These are phyloP conservation scores for Forsythia suspensa DNA, from an alignment of 257 asterid genomes.

Conservation along the genomic window DNA sequence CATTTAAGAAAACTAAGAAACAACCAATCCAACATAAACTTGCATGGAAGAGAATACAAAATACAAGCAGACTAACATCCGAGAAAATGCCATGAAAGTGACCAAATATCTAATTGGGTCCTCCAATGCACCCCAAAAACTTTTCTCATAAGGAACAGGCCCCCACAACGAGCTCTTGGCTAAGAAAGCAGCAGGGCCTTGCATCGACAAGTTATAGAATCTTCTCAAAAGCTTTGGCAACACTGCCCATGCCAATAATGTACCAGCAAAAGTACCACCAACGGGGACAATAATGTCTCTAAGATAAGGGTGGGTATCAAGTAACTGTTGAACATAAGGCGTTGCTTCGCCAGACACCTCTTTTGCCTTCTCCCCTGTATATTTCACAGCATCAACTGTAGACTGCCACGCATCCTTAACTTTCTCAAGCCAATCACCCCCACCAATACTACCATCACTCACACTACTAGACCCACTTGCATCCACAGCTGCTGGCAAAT, in stretches of 20 bases:
- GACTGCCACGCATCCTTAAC: constrained; percentile 62
- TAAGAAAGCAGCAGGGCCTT: constrained; percentile 71
- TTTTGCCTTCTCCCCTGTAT: constrained; percentile 60
- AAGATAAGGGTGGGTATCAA: constrained; percentile 76
- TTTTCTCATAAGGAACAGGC: constrained; percentile 79
- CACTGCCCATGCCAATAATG: constrained; percentile 76
- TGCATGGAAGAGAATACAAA: constrained; percentile 1
- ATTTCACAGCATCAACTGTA: constrained; percentile 43
- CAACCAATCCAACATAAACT: constrained; percentile 2
- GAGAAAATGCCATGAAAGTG: constrained; percentile 72
- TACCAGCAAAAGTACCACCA: constrained; percentile 68
- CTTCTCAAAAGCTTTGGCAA: constrained; percentile 74
- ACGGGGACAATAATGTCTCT: constrained; percentile 84
- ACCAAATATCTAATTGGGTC: constrained; percentile 70
- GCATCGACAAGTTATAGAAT: constrained; percentile 60
- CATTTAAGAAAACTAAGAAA: neutral
- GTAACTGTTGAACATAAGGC: constrained; percentile 64
- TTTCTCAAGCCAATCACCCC: constrained; percentile 58
- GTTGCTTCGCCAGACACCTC: constrained; percentile 53
- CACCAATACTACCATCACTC: constrained; percentile 44
- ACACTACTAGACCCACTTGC: constrained; percentile 34
- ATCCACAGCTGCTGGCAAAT: constrained; percentile 27
- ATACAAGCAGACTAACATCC: constrained; percentile 54
- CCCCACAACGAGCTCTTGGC: constrained; percentile 61
- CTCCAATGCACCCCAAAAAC: constrained; percentile 95